Evolutionary conservation across 345 rosid species (phyloP).

Genomic region (Ailanthus altissimus): DNA sequence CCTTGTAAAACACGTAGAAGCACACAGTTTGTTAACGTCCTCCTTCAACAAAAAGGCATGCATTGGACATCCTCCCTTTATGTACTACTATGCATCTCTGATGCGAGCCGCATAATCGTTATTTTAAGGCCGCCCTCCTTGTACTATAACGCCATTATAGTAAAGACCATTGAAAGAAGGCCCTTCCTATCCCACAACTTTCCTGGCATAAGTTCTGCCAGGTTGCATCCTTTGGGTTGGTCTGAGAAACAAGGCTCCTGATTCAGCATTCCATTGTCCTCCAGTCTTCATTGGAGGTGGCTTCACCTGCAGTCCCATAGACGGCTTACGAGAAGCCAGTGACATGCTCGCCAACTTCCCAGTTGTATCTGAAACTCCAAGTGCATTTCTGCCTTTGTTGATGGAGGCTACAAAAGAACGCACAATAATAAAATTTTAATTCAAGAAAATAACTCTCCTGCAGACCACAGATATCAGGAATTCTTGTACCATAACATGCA

Average conservation of each 20-base stretch:
- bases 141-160: background rate
- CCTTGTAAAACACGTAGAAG: no score
- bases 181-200: conserved; percentile 47
- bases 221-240: conserved; percentile 49
- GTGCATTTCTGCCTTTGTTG: conserved; percentile 40
- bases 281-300: conserved; percentile 72
- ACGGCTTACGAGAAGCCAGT: conserved; percentile 39
- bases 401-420: conserved; percentile 31
- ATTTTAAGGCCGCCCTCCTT: no score
- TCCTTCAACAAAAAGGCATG: no score
- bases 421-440: background rate
- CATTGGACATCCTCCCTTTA: no score
- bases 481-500: background rate
- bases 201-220: conserved; percentile 46
- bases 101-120: background rate
- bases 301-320: conserved; percentile 31
- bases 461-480: no score
- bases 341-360: conserved; percentile 56
- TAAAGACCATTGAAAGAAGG: background rate
- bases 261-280: conserved; percentile 52
- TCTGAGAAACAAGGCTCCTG: conserved; percentile 49
- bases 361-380: conserved; percentile 49
- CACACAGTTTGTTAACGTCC: no score
- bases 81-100: no score
- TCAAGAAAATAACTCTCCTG: background rate